Conservation (phyloP, 306 rosid species). For the Inga oerstediana region DNA sequence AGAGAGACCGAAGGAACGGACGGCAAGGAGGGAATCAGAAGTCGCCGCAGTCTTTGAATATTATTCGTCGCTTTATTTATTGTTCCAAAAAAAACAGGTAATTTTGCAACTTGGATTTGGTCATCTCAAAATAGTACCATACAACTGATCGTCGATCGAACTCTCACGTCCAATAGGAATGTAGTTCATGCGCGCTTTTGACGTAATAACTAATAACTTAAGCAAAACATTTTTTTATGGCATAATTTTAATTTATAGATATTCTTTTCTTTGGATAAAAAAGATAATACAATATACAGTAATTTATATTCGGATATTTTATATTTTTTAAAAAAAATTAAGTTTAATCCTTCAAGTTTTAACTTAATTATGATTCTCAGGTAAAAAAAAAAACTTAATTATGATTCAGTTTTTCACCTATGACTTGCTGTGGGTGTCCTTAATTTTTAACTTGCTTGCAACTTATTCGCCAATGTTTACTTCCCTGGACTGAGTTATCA, state of each 20-base stretch:
- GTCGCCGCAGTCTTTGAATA: conserved; percentile 1
- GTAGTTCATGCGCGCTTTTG: not conserved
- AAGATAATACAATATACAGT: too few species aligned
- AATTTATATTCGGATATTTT: too few species aligned
- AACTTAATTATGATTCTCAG: too few species aligned
- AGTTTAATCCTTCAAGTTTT: too few species aligned
- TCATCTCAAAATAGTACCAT: not conserved
- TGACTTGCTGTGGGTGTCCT: too few species aligned
- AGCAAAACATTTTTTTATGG: not conserved
- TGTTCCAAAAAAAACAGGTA: not conserved
- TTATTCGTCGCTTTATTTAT: not conserved
- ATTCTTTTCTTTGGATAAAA: not conserved
- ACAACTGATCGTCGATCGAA: too few species aligned
- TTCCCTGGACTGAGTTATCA: too few species aligned
- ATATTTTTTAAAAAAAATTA: too few species aligned
- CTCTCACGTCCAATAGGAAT: not conserved
- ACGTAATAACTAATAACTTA: not conserved
- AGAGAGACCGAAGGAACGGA: not conserved
- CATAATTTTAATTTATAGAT: not conserved
- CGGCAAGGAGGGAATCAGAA: not conserved
- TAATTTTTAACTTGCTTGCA: too few species aligned
- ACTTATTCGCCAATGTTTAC: too few species aligned
- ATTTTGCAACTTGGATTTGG: not conserved
- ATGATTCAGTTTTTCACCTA: too few species aligned
- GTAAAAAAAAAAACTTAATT: too few species aligned